phyloP scores from a whole-genome alignment of 2,329 filamentous ascomycete genomes.

The Talaromyces sp. region DNA sequence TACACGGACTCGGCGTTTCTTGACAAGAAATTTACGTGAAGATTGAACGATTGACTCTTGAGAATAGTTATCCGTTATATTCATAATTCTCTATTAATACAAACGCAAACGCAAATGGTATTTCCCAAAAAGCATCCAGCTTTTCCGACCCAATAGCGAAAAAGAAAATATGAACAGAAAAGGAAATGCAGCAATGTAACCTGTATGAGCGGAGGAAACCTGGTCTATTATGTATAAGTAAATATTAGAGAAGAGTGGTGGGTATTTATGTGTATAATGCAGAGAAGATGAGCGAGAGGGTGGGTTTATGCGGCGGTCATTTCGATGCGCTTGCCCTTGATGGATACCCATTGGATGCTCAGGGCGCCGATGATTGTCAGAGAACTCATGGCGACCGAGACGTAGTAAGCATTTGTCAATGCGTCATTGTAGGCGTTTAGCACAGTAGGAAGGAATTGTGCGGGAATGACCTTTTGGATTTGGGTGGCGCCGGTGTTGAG shows the following conservation, averaged over 20 bases:
- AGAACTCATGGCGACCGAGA: slow-evolving; percentile 28
- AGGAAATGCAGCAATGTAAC: not conserved
- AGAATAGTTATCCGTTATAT: not conserved
- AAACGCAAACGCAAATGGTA: not conserved
- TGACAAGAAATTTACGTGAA: too few species aligned
- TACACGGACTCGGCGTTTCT: too few species aligned
- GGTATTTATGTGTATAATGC: not conserved
- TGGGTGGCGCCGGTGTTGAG: slow-evolving; percentile 33
- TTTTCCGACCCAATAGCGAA: not conserved
- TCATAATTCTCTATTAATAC: slow-evolving; percentile 2
- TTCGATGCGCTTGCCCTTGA: slow-evolving; percentile 37
- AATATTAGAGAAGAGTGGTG: not conserved
- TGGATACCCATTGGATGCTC: slow-evolving; percentile 41
- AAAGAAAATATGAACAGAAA: not conserved
- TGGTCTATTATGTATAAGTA: not conserved
- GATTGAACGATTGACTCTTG: too few species aligned
- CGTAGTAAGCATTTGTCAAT: slow-evolving; percentile 8
- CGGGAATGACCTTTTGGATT: slow-evolving; percentile 11
- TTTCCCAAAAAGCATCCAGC: not conserved
- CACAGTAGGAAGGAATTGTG: slow-evolving; percentile 6
- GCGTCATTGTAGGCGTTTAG: slow-evolving; percentile 15
- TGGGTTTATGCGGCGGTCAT: slow-evolving; percentile 19
- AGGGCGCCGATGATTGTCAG: slow-evolving; percentile 34
- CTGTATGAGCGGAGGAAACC: not conserved
- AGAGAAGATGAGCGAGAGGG: not conserved